A percentile compares a stretch with the other conserved stretches of the same genome.
These are phyloP conservation scores for Sclerotinia sclerotiorum DNA, from an alignment of 2,329 filamentous ascomycete genomes.

Conservation along the genomic window DNA sequence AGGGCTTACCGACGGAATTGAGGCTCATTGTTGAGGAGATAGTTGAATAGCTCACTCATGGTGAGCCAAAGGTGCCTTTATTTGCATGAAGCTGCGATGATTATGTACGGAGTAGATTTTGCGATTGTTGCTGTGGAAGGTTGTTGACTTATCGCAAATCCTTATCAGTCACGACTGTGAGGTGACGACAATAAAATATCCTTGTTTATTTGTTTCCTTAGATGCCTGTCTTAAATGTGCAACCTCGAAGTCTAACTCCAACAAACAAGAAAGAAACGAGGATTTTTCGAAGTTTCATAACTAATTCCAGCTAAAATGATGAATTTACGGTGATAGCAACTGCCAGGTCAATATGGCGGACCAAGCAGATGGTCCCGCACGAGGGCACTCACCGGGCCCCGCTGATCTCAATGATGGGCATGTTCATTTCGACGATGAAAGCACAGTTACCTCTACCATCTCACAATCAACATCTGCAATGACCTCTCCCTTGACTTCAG, in stretches of 20 bases:
- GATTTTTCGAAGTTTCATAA: background rate
- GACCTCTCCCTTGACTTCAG: slow-evolving; percentile 39
- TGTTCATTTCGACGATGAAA: slow-evolving; percentile 35
- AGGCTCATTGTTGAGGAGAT: slow-evolving; percentile 59
- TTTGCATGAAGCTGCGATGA: slow-evolving; percentile 17
- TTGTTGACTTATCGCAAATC: slow-evolving; percentile 25
- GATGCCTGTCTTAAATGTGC: background rate
- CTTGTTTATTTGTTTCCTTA: background rate
- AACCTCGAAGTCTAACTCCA: slow-evolving; percentile 1
- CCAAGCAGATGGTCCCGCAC: slow-evolving; percentile 32
- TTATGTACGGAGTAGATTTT: background rate
- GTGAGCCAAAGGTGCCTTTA: slow-evolving; percentile 21
- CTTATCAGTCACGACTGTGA: slow-evolving; percentile 25
- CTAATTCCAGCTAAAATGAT: background rate
- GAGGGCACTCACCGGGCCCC: slow-evolving; percentile 35
- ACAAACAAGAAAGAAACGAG: slow-evolving; percentile 1
- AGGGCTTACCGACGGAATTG: slow-evolving; percentile 57
- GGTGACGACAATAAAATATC: slow-evolving; percentile 21
- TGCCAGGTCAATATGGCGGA: slow-evolving; percentile 36
- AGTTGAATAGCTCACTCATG: slow-evolving; percentile 70
- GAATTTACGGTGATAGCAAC: slow-evolving; percentile 10
- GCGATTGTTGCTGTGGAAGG: slow-evolving; percentile 12
- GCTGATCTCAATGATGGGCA: slow-evolving; percentile 30
- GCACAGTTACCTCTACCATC: slow-evolving; percentile 29
- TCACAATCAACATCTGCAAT: slow-evolving; percentile 39